Base-by-base conservation (phyloP, 2,329 filamentous ascomycete species). In the Sporothrix sp. region DNA sequence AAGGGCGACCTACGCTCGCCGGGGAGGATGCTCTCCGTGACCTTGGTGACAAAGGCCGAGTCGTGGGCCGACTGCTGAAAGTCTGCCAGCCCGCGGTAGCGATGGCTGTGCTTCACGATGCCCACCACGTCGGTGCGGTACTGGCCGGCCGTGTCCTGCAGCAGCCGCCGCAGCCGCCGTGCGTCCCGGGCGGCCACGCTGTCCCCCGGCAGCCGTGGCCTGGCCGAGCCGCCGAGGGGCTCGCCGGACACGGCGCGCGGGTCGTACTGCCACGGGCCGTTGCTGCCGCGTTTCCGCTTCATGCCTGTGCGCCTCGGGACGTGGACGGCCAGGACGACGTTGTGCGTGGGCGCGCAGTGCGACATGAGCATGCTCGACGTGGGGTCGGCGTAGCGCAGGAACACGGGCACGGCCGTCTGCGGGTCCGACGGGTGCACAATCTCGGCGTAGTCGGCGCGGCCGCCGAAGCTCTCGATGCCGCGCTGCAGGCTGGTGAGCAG, bases 301-400 rank as follows among this genome's bases (percentile, higher is more conserved):
- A 88, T 79, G 3, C 90, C 90, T 2, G 89, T 96, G 51, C 87
- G 75, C 65, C 83, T 93, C 0, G 93, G 91, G 1, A 97, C 80
- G 0, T 84, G 89, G 50, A 98, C 75, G 63, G 89, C 90, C 48
- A 98, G 73, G 18, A 97, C 74, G 18, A 97, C 70, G 61, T 96
- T 95, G 62, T 89, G 87, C 9, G 87, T 85, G 18, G 78, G 69
- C 28, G 83, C 78, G 61, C 84, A 85, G 37, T 83, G 82, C 7
- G 91, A 95, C 58, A 84, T 72, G 54, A 95, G 72, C 8, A 87
- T 86, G 58, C 85, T 84, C 59, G 85, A 82, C 60, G 87, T 81
- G 3, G 84, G 83, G 64, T 94, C 88, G 56, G 88, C 78, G 21
- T 85, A 86, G 20, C 87, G 81, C 49, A 97, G 72, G 59, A 85